Evolutionary conservation across 1,284 basidiomycete genomes (phyloP).

Genomic region (Papiliotrema flavescens): DNA sequence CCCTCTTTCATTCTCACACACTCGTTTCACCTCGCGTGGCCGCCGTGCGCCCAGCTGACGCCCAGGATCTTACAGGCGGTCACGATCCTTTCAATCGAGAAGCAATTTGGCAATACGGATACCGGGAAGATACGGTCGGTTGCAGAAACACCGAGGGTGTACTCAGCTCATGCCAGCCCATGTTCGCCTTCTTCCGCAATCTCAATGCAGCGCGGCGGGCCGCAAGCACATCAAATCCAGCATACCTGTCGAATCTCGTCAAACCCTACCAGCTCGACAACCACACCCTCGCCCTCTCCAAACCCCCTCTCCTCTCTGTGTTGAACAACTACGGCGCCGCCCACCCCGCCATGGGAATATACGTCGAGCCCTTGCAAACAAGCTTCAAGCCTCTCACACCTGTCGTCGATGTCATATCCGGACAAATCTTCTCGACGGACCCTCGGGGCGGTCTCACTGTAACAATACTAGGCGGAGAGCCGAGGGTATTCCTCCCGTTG

Average conservation of each 20-base stretch:
- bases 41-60: constrained; percentile 1
- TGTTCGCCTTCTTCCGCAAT: constrained; percentile 56
- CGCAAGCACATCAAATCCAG: constrained; percentile 52
- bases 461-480: constrained; percentile 34
- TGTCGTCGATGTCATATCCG: constrained; percentile 64
- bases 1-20: too few species aligned
- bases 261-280: constrained; percentile 44
- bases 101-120: constrained; percentile 51
- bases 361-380: constrained; percentile 32
- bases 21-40: too few species aligned
- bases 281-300: constrained; percentile 59
- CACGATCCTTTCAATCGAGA: constrained; percentile 49
- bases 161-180: constrained; percentile 36
- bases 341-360: constrained; percentile 37
- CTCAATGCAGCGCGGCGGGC: constrained; percentile 62
- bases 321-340: constrained; percentile 62
- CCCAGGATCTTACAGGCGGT: constrained; percentile 53
- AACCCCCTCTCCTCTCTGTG: constrained; percentile 63
- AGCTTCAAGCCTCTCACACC: constrained; percentile 53
- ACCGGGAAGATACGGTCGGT: constrained; percentile 41
- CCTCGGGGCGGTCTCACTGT: constrained; percentile 50
- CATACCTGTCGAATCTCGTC: constrained; percentile 59
- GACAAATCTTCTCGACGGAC: constrained; percentile 53
- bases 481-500: constrained; percentile 42
- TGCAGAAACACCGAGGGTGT: neutral